Evolutionary conservation across 805 yeast genomes (phyloP), one percentile per base, ranked within the genome.

Genomic region (Candida nemodendra): DNA sequence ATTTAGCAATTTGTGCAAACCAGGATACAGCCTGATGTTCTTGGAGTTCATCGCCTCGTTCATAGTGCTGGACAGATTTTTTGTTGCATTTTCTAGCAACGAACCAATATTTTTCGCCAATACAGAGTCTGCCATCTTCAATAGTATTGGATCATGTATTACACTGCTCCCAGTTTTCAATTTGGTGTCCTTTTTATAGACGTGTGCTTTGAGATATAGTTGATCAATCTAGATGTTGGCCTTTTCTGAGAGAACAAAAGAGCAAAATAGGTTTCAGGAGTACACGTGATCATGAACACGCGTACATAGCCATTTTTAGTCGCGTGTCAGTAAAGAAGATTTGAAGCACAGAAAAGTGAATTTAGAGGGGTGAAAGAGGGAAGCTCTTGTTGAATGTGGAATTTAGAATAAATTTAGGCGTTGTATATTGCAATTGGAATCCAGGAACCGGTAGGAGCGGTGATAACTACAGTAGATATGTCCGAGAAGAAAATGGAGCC

Each of bases 41-140:
- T 38, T 40, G 25, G 35, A 25, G 27, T 29, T 31, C 30, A 87
- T 74, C 0, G 95, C 93, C 9, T 85, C 78, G 1, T 81, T 83
- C 1, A 95, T 93, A 1, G 95, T 95, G 48, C 84, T 93, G 34
- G 84, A 68, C 3, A 95, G 84, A 50, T 86, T 61, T 46, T 81
- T 89, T 47, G 79, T 74, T 1, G 95, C 95, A 18, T 88, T 78
- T 62, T 85, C 95, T 38, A 88, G 67, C 62, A 86, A 78, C 12
- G 85, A 78, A 16, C 89, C 72, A 50, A 86, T 66, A 36, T 54
- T 54, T 30, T 50, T 41, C n/a, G 50, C 48, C 27, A 54, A 36
- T 17, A 34, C 34, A 5, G 46, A 44, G 22, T 50, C 53, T 14
- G 51, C 30, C 55, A 50, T 50, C 9, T 27, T 17, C 18, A 22